Evolutionary conservation across 176 grass and related monocot genomes (phyloP), one percentile per base, ranked within the genome.

Genomic region (Phoenix roebelenii): DNA sequence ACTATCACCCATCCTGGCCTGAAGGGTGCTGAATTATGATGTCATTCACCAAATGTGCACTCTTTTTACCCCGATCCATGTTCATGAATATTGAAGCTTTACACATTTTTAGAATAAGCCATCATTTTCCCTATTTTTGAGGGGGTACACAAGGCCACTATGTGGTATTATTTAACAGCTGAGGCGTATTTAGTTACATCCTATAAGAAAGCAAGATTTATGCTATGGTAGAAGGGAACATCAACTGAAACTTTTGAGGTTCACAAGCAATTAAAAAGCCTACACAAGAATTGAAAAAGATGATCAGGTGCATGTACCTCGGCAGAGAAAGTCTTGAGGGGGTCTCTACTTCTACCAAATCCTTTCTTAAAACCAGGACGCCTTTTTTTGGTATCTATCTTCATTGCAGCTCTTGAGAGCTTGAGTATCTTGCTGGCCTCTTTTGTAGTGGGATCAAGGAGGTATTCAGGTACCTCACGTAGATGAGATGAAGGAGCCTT

Each of bases 271-370:
- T 24, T 7, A 19, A 7, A 7, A 61, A 25, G 57, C 22, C 25
- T 22, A 16, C 57, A 25, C 7, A 5, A 23, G 22, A 65, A 52
- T 48, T 49, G 1, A 49, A 15, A 17, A 56, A 16, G 18, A 68
- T 68, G 12, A 15, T 16, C 65, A 56, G 57, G 18, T 18, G 15
- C 6, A 69, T 19, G 1, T 82, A 98, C 93, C 84, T 92, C 87
- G 50, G 76, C 81, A 59, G 87, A 85, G 72, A 98, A 98, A 55
- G 87, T 98, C 64, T 74, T 85, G 32, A 98, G 93, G 17, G 87
- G 84, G 61, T 98, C 87, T 57, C 66, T 98, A 56, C 81, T 92
- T 85, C 62, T 92, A 30, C 81, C 79, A 50, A 69, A 97, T 80
- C 81, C 76, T 63, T 80, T 74, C 68, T 58, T 98, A 56, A 98